phyloP scores from a whole-genome alignment of 306 rosid species.

The Lotus japonicus region DNA sequence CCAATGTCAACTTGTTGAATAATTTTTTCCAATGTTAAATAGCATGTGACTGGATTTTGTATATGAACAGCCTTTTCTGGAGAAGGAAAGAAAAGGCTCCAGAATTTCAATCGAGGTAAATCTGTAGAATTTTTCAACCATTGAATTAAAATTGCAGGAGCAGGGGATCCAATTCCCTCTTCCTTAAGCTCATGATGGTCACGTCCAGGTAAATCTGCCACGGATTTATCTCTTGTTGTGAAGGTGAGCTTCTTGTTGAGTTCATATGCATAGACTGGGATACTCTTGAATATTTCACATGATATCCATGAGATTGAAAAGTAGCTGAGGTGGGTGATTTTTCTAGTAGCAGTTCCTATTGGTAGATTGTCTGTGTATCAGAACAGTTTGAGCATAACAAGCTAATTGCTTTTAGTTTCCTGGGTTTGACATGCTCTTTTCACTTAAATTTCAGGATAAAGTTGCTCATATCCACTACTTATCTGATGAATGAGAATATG shows the following conservation, averaged over 20 bases:
- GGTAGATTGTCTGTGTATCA: background rate
- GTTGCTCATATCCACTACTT: constrained; percentile 12
- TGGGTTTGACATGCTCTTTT: background rate
- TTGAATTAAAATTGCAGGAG: too few species aligned
- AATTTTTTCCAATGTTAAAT: too few species aligned
- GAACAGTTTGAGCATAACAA: background rate
- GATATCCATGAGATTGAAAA: background rate
- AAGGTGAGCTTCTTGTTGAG: constrained; percentile 49
- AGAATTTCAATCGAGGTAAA: too few species aligned
- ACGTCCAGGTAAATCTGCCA: too few species aligned
- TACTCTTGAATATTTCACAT: background rate
- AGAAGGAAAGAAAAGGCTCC: too few species aligned
- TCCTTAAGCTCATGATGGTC: too few species aligned
- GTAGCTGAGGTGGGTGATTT: background rate
- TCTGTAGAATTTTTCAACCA: too few species aligned
- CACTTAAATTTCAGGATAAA: constrained; percentile 6
- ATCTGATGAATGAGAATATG: constrained; percentile 18
- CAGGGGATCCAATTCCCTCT: too few species aligned
- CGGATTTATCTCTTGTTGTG: constrained; percentile 40
- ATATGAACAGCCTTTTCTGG: too few species aligned
- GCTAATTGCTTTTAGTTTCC: too few species aligned
- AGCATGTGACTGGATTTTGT: too few species aligned
- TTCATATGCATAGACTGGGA: background rate
- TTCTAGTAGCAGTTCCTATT: background rate
- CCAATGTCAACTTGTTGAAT: too few species aligned